phyloP scores from a whole-genome alignment of 2,329 filamentous ascomycete genomes.

The Xylaria sp. region DNA sequence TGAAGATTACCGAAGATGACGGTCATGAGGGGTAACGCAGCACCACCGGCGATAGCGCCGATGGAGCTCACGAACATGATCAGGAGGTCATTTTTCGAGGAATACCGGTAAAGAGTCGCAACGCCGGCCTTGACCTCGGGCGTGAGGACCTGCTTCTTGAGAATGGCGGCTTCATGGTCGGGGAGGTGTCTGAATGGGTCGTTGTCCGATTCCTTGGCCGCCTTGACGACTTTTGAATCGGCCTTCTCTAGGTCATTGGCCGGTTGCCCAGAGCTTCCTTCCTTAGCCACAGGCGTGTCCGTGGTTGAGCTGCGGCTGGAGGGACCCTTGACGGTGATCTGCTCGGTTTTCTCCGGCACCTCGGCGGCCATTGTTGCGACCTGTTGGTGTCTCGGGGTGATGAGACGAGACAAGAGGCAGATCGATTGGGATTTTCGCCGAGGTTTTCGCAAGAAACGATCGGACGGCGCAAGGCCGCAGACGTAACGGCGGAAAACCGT shows the following conservation, averaged over 20 bases:
- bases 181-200: slow-evolving; percentile 66
- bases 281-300: slow-evolving; percentile 19
- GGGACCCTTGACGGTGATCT: slow-evolving; percentile 28
- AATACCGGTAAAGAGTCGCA: slow-evolving; percentile 69
- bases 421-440: slow-evolving; percentile 5
- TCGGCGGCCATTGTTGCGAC: slow-evolving; percentile 29
- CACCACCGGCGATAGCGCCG: slow-evolving; percentile 71
- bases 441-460: slow-evolving; percentile 10
- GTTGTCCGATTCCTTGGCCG: slow-evolving; percentile 47
- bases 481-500: no score
- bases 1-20: slow-evolving; percentile 79
- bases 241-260: slow-evolving; percentile 41
- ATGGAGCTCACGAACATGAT: slow-evolving; percentile 65
- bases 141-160: slow-evolving; percentile 69
- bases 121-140: slow-evolving; percentile 67
- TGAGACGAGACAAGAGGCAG: neutral
- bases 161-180: slow-evolving; percentile 64
- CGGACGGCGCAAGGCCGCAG: slow-evolving; percentile 8
- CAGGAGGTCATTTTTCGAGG: slow-evolving; percentile 64
- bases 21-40: slow-evolving; percentile 78
- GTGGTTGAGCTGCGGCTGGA: slow-evolving; percentile 39
- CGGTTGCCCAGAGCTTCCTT: slow-evolving; percentile 17
- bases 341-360: slow-evolving; percentile 34
- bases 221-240: slow-evolving; percentile 46
- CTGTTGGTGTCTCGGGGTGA: neutral